Conservation (phyloP, 306 rosid genomes). For the Medicago arabica region DNA sequence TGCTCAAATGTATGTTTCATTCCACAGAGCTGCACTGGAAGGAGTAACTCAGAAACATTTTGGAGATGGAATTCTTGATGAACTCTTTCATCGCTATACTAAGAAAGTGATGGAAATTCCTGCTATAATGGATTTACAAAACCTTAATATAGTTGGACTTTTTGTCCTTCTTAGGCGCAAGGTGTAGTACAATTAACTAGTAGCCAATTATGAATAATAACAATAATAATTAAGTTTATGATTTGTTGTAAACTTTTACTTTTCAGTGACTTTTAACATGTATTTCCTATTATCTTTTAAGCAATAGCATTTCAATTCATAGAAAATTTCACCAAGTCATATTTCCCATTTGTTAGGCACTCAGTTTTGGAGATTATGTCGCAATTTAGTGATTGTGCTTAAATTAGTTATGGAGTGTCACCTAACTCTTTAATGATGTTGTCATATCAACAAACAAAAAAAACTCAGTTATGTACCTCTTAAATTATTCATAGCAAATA, state of each 20-base stretch:
- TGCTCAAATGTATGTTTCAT: conserved; percentile 4
- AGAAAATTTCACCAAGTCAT: too few species aligned
- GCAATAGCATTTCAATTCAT: not conserved
- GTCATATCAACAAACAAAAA: too few species aligned
- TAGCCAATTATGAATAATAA: not conserved
- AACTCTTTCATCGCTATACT: conserved; percentile 38
- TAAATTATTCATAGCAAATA: too few species aligned
- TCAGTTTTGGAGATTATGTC: too few species aligned
- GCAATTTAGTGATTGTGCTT: too few species aligned
- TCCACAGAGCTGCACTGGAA: conserved; percentile 37
- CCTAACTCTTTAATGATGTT: too few species aligned
- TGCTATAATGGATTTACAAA: conserved; percentile 17
- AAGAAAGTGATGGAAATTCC: conserved; percentile 38
- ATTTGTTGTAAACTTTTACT: not conserved
- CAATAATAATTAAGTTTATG: not conserved
- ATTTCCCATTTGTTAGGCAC: too few species aligned
- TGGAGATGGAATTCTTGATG: conserved; percentile 39
- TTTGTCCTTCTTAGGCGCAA: conserved; percentile 46
- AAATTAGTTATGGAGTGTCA: too few species aligned
- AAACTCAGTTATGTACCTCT: too few species aligned
- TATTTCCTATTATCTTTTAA: not conserved
- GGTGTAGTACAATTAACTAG: not conserved
- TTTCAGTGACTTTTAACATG: not conserved
- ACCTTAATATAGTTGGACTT: not conserved
- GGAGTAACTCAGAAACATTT: conserved; percentile 42